Base-by-base conservation (phyloP, 2,329 filamentous ascomycete genomes). In the Penicillium fuscoglaucum region DNA sequence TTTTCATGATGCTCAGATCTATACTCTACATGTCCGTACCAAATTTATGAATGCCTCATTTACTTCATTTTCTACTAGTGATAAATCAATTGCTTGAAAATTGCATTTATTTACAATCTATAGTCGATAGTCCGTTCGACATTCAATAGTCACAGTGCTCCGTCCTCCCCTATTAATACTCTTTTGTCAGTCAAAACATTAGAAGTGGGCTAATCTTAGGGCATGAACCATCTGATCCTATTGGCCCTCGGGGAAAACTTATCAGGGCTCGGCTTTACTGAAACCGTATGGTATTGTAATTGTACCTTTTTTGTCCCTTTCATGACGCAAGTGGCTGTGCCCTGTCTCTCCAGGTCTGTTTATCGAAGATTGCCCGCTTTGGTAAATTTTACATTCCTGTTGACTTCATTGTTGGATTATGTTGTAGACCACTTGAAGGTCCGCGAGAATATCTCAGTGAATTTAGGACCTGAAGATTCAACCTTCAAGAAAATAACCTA, bases 301-400 rank as follows among this genome's bases (percentile, higher is more conserved):
- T 39, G 35, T 35, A 37, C 31, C 39, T 28, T 35, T 29, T 41
- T 28, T 46, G 28, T 47, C 37, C 28, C 44, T 24, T 37, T 44
- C 19, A 61, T 66, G 64, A 66, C 64, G 61, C 59, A 52, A 46
- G 62, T 66, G 64, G 64, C 64, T 62, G 57, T 61, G 55, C 48
- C 31, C 31, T 56, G 24, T 31, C 29, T 52, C 46, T 43, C 40
- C 13, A 9, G 19, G 19, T 24, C 26, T 55, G 55, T 47, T 54
- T 48, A 35, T 53, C 40, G 19, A 28, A 41, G 39, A 56, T 45
- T 40, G 35, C 15, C 44, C 47, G 21, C 35, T 54, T 50, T 48
- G 28, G 40, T 44, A 35, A 37, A 60, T 40, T 35, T 19, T 28
- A 35, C 61, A 65, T 65, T 65, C 63, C 49, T 35, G 29, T 12